phyloP scores from a whole-genome alignment of 306 rosid genomes.

The Vigna unguiculata region DNA sequence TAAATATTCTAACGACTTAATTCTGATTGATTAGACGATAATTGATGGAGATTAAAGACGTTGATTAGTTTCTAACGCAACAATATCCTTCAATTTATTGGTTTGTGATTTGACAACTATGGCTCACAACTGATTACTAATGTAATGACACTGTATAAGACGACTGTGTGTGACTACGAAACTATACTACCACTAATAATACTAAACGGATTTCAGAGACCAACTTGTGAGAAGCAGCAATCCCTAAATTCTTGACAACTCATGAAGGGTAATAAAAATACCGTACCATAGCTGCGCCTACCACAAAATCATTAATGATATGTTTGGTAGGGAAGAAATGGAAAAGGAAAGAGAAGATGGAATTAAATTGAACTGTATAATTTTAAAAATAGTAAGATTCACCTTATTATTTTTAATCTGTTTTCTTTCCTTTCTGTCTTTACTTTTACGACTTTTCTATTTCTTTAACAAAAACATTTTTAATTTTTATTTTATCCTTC shows the following conservation, averaged over 20 bases:
- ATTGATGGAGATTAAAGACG: background rate
- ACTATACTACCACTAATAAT: background rate
- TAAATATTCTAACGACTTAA: background rate
- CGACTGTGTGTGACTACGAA: background rate
- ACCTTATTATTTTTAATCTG: no score
- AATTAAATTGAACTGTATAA: no score
- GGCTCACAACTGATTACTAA: conserved; percentile 16
- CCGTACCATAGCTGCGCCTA: background rate
- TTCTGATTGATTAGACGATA: background rate
- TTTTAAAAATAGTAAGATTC: no score
- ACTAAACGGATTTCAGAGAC: background rate
- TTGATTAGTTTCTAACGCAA: conserved; percentile 2
- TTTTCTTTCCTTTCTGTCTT: no score
- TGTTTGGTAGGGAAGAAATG: no score
- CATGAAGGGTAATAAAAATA: conserved; percentile 11
- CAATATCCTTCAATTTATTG: conserved; percentile 17
- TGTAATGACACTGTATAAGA: conserved; percentile 11
- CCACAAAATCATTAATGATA: background rate
- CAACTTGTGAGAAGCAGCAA: conserved; percentile 16
- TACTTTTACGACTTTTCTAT: no score
- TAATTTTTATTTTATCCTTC: no score
- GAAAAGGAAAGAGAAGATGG: no score
- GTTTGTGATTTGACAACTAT: conserved; percentile 1
- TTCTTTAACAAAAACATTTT: no score
- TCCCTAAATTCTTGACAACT: conserved; percentile 20